Conservation (phyloP, 495 filamentous ascomycete species). For the Xylaria sp. region DNA sequence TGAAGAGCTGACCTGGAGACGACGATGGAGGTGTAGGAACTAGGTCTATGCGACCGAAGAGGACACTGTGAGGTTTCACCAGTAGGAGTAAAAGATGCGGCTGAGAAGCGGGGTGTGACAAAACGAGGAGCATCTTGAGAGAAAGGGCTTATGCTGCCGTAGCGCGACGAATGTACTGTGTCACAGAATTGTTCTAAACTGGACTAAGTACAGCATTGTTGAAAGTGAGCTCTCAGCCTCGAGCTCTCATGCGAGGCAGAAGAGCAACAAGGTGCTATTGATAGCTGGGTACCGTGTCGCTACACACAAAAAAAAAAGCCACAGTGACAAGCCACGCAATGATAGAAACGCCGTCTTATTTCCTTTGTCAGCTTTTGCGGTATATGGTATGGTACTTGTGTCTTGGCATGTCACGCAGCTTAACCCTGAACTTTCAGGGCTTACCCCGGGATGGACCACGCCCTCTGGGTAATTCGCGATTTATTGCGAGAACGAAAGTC, state of each 20-base stretch:
- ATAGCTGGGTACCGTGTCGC: background rate
- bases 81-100: background rate
- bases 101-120: background rate
- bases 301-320: background rate
- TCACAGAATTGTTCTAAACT: background rate
- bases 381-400: background rate
- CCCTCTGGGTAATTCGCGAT: background rate
- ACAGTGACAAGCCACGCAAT: conserved; percentile 1
- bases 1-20: background rate
- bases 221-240: background rate
- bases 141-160: background rate
- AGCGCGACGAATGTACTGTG: background rate
- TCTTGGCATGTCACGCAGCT: conserved; percentile 4
- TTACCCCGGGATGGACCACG: background rate
- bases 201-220: background rate
- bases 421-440: background rate
- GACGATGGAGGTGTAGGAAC: background rate
- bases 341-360: background rate
- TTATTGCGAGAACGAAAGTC: background rate
- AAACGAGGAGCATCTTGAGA: background rate
- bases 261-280: background rate
- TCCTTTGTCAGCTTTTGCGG: background rate
- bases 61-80: background rate
- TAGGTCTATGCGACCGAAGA: background rate
- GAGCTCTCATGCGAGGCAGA: background rate